Evolutionary conservation across 2,329 filamentous ascomycete genomes (phyloP).

Genomic region (Aspergillus tamarii): DNA sequence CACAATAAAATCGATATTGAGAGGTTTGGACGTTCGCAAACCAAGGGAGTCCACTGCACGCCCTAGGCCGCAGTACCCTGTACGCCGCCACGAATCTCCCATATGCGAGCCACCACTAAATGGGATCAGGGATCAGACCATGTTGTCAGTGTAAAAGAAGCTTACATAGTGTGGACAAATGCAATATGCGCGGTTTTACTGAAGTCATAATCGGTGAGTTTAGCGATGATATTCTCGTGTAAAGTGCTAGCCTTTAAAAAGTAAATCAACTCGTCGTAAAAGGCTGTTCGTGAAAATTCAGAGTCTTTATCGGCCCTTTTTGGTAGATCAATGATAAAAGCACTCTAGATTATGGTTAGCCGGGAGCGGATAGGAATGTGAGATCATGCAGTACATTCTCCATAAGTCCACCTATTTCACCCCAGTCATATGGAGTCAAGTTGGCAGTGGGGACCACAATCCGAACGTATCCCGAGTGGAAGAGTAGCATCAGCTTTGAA

Average conservation of each 20-base stretch:
- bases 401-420: conserved; percentile 73
- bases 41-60: conserved; percentile 67
- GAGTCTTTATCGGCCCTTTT: conserved; percentile 36
- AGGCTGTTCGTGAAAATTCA: conserved; percentile 50
- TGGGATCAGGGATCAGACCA: conserved; percentile 10
- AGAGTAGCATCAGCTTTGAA: conserved; percentile 91
- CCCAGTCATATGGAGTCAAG: conserved; percentile 85
- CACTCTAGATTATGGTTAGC: conserved; percentile 55
- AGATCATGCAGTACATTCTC: conserved; percentile 68
- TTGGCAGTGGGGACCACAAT: conserved; percentile 89
- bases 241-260: conserved; percentile 72
- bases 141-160: conserved; percentile 6
- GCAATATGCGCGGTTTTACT: conserved; percentile 69
- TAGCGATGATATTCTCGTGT: conserved; percentile 65
- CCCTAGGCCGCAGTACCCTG: conserved; percentile 76
- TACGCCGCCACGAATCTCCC: conserved; percentile 53
- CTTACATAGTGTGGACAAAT: conserved; percentile 85
- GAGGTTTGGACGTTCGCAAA: conserved; percentile 55
- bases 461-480: conserved; percentile 71
- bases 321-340: conserved; percentile 92
- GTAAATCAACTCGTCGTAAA: conserved; percentile 70
- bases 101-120: conserved; percentile 61
- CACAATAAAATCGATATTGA: conserved; percentile 76
- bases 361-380: not conserved
- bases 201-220: conserved; percentile 81